Percentiles rank a stretch among this genome's conserved stretches.
Evolutionary conservation across 2,329 filamentous ascomycete genomes (phyloP).

Genomic region (Ambrosiella beaveri): DNA sequence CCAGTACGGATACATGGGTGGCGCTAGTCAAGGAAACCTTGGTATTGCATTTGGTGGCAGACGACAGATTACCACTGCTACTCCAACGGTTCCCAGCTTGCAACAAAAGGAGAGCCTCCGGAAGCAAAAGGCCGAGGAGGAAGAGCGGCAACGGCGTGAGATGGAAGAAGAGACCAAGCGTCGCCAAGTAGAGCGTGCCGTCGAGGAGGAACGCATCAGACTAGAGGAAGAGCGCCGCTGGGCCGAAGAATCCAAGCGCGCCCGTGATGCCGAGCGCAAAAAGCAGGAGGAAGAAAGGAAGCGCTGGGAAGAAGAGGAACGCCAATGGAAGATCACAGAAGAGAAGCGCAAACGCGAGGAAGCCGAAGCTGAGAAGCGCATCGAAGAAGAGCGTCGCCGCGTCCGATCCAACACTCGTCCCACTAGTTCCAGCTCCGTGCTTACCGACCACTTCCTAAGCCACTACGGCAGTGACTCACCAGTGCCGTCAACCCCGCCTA

Average conservation of each 20-base stretch:
- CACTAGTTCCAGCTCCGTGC: constrained; percentile 21
- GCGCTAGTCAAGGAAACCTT: constrained; percentile 86
- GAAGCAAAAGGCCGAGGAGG: constrained; percentile 39
- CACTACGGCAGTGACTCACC: constrained; percentile 58
- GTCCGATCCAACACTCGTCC: constrained; percentile 27
- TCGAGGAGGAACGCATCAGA: constrained; percentile 44
- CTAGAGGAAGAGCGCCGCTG: constrained; percentile 48
- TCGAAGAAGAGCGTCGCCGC: constrained; percentile 49
- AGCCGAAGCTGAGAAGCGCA: constrained; percentile 47
- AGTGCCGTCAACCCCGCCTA: constrained; percentile 49
- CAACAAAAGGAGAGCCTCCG: constrained; percentile 66
- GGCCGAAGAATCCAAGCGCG: constrained; percentile 45
- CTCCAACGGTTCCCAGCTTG: constrained; percentile 61
- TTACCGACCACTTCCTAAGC: constrained; percentile 25
- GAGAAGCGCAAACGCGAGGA: constrained; percentile 56
- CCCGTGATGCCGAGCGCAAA: constrained; percentile 41
- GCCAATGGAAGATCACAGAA: constrained; percentile 61
- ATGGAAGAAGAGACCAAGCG: constrained; percentile 35
- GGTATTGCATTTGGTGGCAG: constrained; percentile 83
- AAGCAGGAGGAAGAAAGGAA: constrained; percentile 50
- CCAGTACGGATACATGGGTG: constrained; percentile 96
- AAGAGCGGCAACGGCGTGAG: constrained; percentile 38
- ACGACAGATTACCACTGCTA: constrained; percentile 76
- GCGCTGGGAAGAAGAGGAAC: constrained; percentile 63
- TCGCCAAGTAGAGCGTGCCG: constrained; percentile 29